Base-by-base conservation (phyloP, 2,329 filamentous ascomycete species). In the Beauveria rudraprayagi region DNA sequence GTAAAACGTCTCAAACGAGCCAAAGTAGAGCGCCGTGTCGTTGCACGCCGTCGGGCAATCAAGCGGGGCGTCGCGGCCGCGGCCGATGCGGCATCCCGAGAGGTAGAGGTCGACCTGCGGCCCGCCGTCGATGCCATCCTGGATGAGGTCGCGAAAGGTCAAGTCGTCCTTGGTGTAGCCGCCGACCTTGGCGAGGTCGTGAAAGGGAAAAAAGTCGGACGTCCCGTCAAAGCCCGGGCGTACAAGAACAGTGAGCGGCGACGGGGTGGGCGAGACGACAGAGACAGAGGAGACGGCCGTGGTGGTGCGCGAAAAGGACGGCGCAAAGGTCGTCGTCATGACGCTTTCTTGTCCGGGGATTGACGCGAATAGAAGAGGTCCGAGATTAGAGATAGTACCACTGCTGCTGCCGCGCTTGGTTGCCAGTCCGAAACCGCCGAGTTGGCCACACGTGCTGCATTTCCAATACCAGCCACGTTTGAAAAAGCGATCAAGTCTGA, bases 1-100 rank as follows among this genome's bases (percentile, higher is more conserved):
- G 67, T 75, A 75, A 52, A 75, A 75, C 1, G 72, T 73, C 62
- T 75, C 73, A 6, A 74, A 63, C 1, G 71, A 73, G 56, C 67
- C 68, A 60, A 75, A 75, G 62, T 74, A 68, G 43, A 66, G 62
- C 16, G 64, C 47, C 0, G 69, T 65, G 50, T 67, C 65, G 54
- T 69, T 67, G 67, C 73, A 75, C 26, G 72, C 73, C 17, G 63
- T 62, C 1, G 71, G 67, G 54, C 73, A 75, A 58, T 75, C 71
- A 3, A 65, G 51, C n/a, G 28, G n/a, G 22, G 67, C 69, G 41
- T 69, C 66, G 5, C 72, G 62, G 1, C 61, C 19, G 56, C 66
- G 70, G 34, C 70, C 66, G 6, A 73, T 62, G 1, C 60, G 62
- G 65, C 73, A 75, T 7, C 73, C 73, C 0, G 70, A 68, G 28